These are phyloP conservation scores for Penicillium cinerascens DNA, from an alignment of 495 filamentous ascomycete species.

Conservation along the genomic window DNA sequence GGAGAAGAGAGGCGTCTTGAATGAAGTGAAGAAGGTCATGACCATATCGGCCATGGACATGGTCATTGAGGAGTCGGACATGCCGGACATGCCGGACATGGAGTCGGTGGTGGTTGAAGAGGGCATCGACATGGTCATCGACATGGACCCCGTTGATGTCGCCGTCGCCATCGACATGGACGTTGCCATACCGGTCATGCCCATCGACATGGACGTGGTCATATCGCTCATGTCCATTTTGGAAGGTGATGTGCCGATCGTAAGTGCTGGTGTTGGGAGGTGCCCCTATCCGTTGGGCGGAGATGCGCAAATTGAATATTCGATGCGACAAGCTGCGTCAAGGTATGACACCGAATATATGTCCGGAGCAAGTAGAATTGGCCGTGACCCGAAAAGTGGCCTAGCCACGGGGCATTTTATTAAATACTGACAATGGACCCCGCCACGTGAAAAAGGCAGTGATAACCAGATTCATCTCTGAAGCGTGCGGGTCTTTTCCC, in stretches of 20 bases:
- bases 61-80: conserved; percentile 13
- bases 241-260: neutral
- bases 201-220: conserved; percentile 10
- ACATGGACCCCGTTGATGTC: conserved; percentile 3
- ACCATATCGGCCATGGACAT: conserved; percentile 29
- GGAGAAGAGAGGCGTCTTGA: conserved; percentile 25
- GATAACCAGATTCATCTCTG: neutral
- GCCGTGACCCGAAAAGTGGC: neutral
- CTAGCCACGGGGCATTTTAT: neutral
- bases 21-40: conserved; percentile 32
- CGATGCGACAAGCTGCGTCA: neutral
- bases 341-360: neutral
- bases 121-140: conserved; percentile 18
- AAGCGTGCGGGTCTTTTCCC: neutral
- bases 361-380: neutral
- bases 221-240: conserved; percentile 21
- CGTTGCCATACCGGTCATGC: too few species aligned
- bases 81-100: conserved; percentile 11
- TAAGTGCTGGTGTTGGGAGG: neutral
- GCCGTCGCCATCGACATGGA: conserved; percentile 1
- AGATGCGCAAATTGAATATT: neutral
- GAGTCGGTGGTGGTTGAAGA: conserved; percentile 12
- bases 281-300: neutral
- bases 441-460: neutral
- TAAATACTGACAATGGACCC: neutral